phyloP scores from a whole-genome alignment of 257 asterid genomes.

The Petunia axillaris region DNA sequence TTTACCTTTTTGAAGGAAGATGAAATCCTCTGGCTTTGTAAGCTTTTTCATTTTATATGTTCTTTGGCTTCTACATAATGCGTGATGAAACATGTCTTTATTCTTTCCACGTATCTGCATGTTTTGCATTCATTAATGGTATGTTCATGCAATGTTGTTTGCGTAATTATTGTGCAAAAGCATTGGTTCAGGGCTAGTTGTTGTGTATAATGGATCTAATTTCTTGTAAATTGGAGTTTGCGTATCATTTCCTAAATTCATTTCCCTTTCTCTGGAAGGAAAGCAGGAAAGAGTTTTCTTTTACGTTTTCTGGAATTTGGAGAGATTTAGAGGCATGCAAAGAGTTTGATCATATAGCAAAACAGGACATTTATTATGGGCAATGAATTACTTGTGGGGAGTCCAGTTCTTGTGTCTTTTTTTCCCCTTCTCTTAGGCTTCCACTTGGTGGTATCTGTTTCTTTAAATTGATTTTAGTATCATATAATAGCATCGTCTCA shows the following conservation, averaged over 20 bases:
- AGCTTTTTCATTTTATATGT: slow-evolving; percentile 8
- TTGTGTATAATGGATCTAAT: too few species aligned
- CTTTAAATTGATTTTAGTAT: background rate
- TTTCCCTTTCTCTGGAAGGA: too few species aligned
- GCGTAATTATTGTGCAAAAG: background rate
- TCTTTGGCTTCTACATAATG: background rate
- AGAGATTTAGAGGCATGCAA: background rate
- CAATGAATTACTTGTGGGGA: background rate
- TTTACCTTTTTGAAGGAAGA: slow-evolving; percentile 25
- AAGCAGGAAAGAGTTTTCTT: background rate
- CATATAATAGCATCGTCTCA: background rate
- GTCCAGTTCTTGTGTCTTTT: background rate
- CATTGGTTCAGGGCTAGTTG: too few species aligned
- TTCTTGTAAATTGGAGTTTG: background rate
- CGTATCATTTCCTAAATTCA: too few species aligned
- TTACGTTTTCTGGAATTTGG: background rate
- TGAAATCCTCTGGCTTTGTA: slow-evolving; percentile 33
- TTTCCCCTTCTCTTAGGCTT: background rate
- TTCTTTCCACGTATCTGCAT: background rate
- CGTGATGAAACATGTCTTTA: background rate
- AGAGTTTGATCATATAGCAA: background rate
- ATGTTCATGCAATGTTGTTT: slow-evolving; percentile 19
- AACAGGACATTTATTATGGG: background rate
- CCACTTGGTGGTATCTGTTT: background rate
- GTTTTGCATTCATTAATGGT: background rate